phyloP scores from a whole-genome alignment of 495 filamentous ascomycete species.

The Penicillium dipodomyicola region DNA sequence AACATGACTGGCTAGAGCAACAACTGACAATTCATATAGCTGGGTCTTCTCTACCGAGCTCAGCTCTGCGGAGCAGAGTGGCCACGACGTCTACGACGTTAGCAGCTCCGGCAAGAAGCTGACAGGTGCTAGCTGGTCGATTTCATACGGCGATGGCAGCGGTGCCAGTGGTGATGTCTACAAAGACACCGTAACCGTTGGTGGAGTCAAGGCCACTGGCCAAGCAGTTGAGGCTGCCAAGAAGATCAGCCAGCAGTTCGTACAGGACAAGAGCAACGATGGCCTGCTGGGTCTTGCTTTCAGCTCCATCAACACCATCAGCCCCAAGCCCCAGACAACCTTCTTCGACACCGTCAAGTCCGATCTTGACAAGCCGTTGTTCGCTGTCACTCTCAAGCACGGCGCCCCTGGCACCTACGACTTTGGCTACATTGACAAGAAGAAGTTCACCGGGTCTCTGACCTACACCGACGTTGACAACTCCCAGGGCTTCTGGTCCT shows the following conservation, averaged over 20 bases:
- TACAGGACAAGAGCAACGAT: constrained; percentile 57
- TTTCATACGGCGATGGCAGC: constrained; percentile 71
- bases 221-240: constrained; percentile 72
- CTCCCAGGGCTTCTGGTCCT: constrained; percentile 68
- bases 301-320: constrained; percentile 66
- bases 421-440: constrained; percentile 68
- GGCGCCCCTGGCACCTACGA: constrained; percentile 64
- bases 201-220: constrained; percentile 55
- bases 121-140: constrained; percentile 59
- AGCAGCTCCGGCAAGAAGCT: constrained; percentile 49
- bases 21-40: constrained; percentile 21
- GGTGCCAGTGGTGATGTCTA: constrained; percentile 65
- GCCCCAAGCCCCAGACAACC: constrained; percentile 59
- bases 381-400: constrained; percentile 67
- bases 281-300: constrained; percentile 74
- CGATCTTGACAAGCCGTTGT: constrained; percentile 58
- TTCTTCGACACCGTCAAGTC: constrained; percentile 71
- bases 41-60: constrained; percentile 56
- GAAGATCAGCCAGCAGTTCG: constrained; percentile 59
- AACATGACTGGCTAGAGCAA: background rate
- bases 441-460: constrained; percentile 62
- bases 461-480: constrained; percentile 58
- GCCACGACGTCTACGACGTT: constrained; percentile 63
- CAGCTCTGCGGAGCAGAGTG: constrained; percentile 44
- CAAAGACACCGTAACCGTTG: constrained; percentile 65